Conservation (phyloP, 768 basidiomycete genomes). For the Boletellus emodensis region DNA sequence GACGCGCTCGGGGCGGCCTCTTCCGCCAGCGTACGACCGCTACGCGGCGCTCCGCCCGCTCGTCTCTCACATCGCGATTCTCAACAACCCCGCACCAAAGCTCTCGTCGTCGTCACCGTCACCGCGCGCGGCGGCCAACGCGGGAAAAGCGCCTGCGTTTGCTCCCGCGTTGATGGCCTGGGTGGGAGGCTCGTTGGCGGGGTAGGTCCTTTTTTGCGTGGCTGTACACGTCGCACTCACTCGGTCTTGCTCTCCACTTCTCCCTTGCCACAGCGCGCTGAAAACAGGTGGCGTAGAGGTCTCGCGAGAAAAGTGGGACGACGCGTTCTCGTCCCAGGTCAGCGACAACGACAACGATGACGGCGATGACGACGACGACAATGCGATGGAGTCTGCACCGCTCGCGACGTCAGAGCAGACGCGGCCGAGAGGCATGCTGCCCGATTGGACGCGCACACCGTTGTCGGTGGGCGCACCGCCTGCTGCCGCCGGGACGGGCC, state of each 20-base stretch:
- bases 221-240: background rate
- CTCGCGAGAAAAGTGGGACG: slow-evolving; percentile 82
- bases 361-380: slow-evolving; percentile 35
- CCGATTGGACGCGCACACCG: slow-evolving; percentile 77
- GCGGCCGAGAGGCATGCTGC: slow-evolving; percentile 47
- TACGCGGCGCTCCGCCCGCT: slow-evolving; percentile 73
- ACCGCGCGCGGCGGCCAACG: slow-evolving; percentile 53
- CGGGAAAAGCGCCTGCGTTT: slow-evolving; percentile 87
- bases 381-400: slow-evolving; percentile 22
- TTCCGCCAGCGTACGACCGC: slow-evolving; percentile 61
- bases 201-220: slow-evolving; percentile 45
- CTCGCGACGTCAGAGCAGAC: slow-evolving; percentile 22
- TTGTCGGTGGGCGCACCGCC: slow-evolving; percentile 63
- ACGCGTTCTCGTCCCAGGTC: slow-evolving; percentile 43
- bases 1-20: slow-evolving; percentile 35
- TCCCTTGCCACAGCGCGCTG: slow-evolving; percentile 49
- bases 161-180: slow-evolving; percentile 76
- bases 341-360: slow-evolving; percentile 37
- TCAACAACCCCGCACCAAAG: slow-evolving; percentile 78
- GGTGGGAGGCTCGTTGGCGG: slow-evolving; percentile 92
- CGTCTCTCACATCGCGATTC: slow-evolving; percentile 67
- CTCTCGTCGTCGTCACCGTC: slow-evolving; percentile 42
- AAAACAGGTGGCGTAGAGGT: slow-evolving; percentile 87
- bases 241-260: no score
- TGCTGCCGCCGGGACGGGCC: slow-evolving; percentile 27